phyloP scores from a whole-genome alignment of 2,329 filamentous ascomycete genomes.

The Cryphonectria radicalis region DNA sequence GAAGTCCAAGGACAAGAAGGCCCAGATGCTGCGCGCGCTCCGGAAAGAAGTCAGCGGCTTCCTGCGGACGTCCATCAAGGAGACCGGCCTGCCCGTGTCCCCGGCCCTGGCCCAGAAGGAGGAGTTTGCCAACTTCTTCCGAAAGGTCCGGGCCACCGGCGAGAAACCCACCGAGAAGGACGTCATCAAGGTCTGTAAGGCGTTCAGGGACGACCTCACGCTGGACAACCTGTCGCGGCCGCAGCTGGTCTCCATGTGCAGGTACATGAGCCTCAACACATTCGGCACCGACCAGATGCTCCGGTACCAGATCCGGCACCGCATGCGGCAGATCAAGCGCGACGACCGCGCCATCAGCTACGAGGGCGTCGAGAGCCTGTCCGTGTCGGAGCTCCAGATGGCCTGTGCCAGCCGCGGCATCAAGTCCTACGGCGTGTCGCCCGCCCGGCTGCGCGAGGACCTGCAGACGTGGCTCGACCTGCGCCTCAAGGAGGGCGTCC shows the following conservation, averaged over 20 bases:
- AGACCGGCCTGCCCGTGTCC: slow-evolving; percentile 90
- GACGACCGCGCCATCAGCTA: slow-evolving; percentile 94
- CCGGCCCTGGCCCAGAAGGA: slow-evolving; percentile 84
- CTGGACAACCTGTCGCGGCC: slow-evolving; percentile 95
- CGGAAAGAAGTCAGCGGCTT: slow-evolving; percentile 94
- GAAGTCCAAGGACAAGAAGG: slow-evolving; percentile 88
- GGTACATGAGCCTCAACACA: slow-evolving; percentile 96
- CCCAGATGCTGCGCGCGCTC: slow-evolving; percentile 77
- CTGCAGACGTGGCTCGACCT: slow-evolving; percentile 93
- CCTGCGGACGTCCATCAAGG: slow-evolving; percentile 82
- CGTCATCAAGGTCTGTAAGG: slow-evolving; percentile 98
- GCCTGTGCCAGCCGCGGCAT: slow-evolving; percentile 92
- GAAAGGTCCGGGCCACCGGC: slow-evolving; percentile 89
- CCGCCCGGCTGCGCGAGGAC: slow-evolving; percentile 84
- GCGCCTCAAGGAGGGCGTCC: slow-evolving; percentile 90
- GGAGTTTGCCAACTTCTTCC: slow-evolving; percentile 96
- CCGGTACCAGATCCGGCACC: slow-evolving; percentile 93
- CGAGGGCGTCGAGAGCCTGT: slow-evolving; percentile 90
- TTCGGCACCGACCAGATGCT: slow-evolving; percentile 98
- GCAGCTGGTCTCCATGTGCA: slow-evolving; percentile 95
- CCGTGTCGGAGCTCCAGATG: slow-evolving; percentile 90
- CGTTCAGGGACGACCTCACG: slow-evolving; percentile 97
- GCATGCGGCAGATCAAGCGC: slow-evolving; percentile 99
- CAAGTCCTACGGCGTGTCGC: slow-evolving; percentile 88
- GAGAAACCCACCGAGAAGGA: slow-evolving; percentile 87